phyloP scores from a whole-genome alignment of 805 yeast genomes.

The Kregervanrija pseudodelftensis region DNA sequence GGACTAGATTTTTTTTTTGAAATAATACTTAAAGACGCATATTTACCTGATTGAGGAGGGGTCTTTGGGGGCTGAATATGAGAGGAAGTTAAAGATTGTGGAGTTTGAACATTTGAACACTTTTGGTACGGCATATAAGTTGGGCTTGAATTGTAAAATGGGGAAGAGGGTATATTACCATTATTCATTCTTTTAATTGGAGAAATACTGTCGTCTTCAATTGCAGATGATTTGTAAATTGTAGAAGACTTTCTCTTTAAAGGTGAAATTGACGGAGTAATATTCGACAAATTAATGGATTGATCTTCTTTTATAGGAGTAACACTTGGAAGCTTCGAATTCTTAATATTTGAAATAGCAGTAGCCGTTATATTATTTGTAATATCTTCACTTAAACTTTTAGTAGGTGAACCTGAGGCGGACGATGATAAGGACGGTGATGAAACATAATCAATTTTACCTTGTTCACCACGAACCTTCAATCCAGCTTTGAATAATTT shows the following conservation, averaged over 20 bases:
- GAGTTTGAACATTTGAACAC: constrained; percentile 11
- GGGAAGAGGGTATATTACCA: constrained; percentile 24
- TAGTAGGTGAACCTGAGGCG: constrained; percentile 15
- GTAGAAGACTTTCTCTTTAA: constrained; percentile 20
- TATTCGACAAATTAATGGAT: constrained; percentile 1
- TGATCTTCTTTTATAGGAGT: constrained; percentile 8
- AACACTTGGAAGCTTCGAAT: constrained; percentile 4
- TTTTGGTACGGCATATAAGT: constrained; percentile 15
- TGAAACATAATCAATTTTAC: constrained; percentile 5
- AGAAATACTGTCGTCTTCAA: constrained; percentile 16
- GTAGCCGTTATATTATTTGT: constrained; percentile 13
- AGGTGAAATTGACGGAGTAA: constrained; percentile 18
- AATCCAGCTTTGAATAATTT: constrained; percentile 36
- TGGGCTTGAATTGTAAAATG: constrained; percentile 18
- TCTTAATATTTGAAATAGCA: constrained; percentile 13
- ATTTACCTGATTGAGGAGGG: constrained; percentile 19
- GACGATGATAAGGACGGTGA: constrained; percentile 4
- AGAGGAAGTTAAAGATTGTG: constrained; percentile 11
- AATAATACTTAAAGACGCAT: neutral
- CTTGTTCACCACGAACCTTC: constrained; percentile 27
- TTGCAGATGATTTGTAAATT: constrained; percentile 6
- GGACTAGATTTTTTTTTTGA: neutral
- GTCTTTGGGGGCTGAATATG: constrained; percentile 23
- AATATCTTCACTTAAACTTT: constrained; percentile 9
- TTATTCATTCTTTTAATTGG: constrained; percentile 22